Percentiles rank a stretch among this genome's conserved stretches.
These are phyloP conservation scores for Funneliformis geosporum DNA, from an alignment of 192 early-diverging fungal species.

Conservation along the genomic window DNA sequence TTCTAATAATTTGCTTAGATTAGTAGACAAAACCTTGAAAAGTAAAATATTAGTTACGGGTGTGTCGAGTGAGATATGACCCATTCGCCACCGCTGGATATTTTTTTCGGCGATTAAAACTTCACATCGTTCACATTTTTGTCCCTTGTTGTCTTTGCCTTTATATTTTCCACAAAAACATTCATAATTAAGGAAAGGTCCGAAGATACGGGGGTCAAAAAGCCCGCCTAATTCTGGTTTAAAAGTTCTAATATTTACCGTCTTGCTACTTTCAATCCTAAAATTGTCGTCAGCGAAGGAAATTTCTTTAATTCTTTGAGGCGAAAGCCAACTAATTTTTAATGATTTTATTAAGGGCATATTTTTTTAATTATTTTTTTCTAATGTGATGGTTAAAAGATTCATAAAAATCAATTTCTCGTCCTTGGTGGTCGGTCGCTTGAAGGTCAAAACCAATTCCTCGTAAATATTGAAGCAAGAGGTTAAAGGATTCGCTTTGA, in stretches of 20 bases:
- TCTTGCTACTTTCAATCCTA: background rate
- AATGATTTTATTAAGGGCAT: constrained; percentile 20
- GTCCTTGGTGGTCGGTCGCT: background rate
- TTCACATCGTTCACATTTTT: constrained; percentile 22
- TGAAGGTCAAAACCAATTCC: constrained; percentile 21
- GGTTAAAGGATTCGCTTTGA: constrained; percentile 20
- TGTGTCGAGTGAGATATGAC: constrained; percentile 9
- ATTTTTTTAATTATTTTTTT: background rate
- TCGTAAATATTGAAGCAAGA: constrained; percentile 12
- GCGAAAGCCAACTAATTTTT: constrained; percentile 23
- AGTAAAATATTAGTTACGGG: constrained; percentile 13
- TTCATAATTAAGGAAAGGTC: constrained; percentile 23
- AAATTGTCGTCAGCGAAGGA: background rate
- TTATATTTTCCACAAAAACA: constrained; percentile 29
- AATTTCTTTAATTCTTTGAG: constrained; percentile 12
- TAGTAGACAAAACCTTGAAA: constrained; percentile 4
- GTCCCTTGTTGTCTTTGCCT: constrained; percentile 21
- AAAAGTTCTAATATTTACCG: background rate
- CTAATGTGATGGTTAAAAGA: background rate
- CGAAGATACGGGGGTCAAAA: constrained; percentile 27
- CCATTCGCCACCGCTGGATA: constrained; percentile 7
- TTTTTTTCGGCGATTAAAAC: constrained; percentile 23
- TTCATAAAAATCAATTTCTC: constrained; percentile 27
- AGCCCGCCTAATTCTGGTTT: constrained; percentile 5
- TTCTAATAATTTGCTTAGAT: constrained; percentile 16